Base-by-base conservation (phyloP, 73 alveolate species). In the Paramecium caudatum region DNA sequence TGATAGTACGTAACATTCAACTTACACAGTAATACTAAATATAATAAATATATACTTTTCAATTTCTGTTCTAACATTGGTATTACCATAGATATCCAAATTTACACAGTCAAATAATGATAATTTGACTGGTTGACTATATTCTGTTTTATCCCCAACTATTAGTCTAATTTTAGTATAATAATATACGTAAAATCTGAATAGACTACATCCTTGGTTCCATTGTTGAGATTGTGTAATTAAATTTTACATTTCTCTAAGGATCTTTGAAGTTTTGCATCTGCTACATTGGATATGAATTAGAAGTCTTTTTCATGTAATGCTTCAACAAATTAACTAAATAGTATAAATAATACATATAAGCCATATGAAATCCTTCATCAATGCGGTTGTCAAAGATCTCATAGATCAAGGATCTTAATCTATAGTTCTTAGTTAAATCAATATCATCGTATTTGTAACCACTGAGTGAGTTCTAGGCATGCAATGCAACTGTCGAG, bases 341-440 rank as follows among this genome's bases (percentile, higher is more conserved):
- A 4, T 7, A 19, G 0, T 55, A 27, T 55, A 55, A 55, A 55
- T 55, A 27, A 23, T 55, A 55, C 80, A 27, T 43, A 8, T 55
- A 55, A 55, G 80, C 80, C 80, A 55, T 55, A 23, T 55, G 80
- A 55, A 55, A 55, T 6, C 80, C 80, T 55, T 55, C 80, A 21
- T 55, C 43, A 19, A 55, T 55, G 23, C 80, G 23, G 17, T 55
- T 55, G 17, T 55, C 41, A 16, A 37, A 55, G 12, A 55, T 55
- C 30, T 55, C 80, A 55, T 17, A 55, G 46, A 55, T 37, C 16
- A 65, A 65, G 34, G 55, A 30, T 65, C 55, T 5, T 36, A 65
- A 13, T 65, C 83, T 33, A 65, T 65, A 65, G 15, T 17, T 65
- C 15, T 9, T 65, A 8, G 83, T 32, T 5, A 13, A 4, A 65